These are phyloP conservation scores for Xylariaceae sp. DNA, from an alignment of 2,329 filamentous ascomycete species.

Conservation along the genomic window DNA sequence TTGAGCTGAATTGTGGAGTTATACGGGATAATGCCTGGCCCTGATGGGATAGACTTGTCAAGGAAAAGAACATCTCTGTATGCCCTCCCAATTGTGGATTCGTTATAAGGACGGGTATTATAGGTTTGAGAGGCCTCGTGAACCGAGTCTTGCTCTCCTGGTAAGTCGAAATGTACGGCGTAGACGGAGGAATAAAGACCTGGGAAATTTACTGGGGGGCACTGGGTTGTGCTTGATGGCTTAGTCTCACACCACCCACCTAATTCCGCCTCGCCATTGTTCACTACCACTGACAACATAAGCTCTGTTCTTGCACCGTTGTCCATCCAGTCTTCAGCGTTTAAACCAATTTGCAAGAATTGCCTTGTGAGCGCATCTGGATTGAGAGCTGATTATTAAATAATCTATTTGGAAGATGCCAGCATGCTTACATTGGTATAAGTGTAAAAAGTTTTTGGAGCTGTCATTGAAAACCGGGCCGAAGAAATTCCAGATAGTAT, in stretches of 20 bases:
- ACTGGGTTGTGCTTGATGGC: no score
- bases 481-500: neutral
- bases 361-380: neutral
- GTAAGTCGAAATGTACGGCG: no score
- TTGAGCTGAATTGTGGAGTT: conserved; percentile 2
- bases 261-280: no score
- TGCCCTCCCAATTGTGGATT: neutral
- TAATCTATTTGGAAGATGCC: neutral
- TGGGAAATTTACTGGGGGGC: no score
- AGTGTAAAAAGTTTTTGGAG: neutral
- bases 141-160: no score
- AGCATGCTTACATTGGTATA: neutral
- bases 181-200: no score
- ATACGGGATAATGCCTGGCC: neutral
- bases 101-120: no score
- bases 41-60: neutral
- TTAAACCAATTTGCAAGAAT: neutral
- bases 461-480: neutral
- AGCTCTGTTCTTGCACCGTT: neutral
- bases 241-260: no score
- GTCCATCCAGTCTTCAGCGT: neutral
- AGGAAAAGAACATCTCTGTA: neutral
- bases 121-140: neutral
- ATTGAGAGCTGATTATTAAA: neutral
- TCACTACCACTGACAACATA: neutral